Evolutionary conservation across 2,329 filamentous ascomycete species (phyloP).

Genomic region (Trichoderma oligosporum): DNA sequence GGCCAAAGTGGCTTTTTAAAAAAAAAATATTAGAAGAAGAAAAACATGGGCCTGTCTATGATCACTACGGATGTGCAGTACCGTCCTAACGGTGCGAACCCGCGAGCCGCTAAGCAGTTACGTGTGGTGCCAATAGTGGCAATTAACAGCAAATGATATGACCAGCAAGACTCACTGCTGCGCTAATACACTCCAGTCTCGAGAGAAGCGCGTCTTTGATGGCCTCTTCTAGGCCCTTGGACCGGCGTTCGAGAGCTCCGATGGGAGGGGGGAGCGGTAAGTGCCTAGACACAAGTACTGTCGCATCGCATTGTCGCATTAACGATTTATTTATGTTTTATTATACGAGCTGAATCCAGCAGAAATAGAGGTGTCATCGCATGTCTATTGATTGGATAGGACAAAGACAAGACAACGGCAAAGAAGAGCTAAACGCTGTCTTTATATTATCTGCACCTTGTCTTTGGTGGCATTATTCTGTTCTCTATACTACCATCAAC

Average conservation of each 20-base stretch:
- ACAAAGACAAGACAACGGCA: background rate
- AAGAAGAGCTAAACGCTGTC: too few relatives aligned
- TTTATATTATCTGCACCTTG: background rate
- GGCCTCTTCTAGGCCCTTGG: slow-evolving; percentile 6
- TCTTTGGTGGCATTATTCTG: background rate
- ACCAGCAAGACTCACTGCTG: background rate
- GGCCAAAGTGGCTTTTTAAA: slow-evolving; percentile 10
- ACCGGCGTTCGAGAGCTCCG: background rate
- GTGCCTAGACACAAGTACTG: background rate
- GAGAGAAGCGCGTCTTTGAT: background rate
- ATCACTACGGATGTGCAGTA: background rate
- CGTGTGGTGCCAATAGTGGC: background rate
- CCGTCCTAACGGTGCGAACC: slow-evolving; percentile 10
- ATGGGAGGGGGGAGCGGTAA: background rate
- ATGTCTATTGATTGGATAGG: background rate
- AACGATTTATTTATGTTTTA: background rate
- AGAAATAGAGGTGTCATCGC: background rate
- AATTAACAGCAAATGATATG: background rate
- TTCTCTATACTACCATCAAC: background rate
- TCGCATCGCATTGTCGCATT: slow-evolving; percentile 3
- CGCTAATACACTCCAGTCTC: background rate
- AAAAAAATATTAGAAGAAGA: too few relatives aligned
- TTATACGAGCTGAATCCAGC: background rate
- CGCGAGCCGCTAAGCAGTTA: slow-evolving; percentile 2
- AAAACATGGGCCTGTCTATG: background rate